Base-by-base conservation (phyloP, 2,329 filamentous ascomycete genomes). In the Cladosporium sp. region DNA sequence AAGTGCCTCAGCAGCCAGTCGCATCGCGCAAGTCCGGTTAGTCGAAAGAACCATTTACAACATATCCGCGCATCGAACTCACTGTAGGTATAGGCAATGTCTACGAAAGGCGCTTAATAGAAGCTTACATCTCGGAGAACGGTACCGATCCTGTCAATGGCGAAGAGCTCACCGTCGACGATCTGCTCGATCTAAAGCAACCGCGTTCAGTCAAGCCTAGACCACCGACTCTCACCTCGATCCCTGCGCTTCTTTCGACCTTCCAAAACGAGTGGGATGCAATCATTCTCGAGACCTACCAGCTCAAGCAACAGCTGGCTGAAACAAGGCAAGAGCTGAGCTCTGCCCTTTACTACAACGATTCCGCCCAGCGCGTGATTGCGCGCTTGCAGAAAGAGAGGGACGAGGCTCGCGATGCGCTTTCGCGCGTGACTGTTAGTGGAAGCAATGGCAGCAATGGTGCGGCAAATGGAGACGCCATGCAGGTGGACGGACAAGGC, bases 181-280 rank as follows among this genome's bases (percentile, higher is more conserved):
- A 99, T 73, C 84, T 99, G 60, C 82, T 99, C 68, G 87, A 91
- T 63, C 82, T 99, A 73, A 91, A 94, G 77, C 86, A 90, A 59
- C 83, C 89, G 65, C 87, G 88, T 75, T 83, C 91, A 66, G 90
- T 97, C 61, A 89, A 89, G 66, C 93, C 94, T 51, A 85, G 94
- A 69, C 92, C 94, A 58, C 93, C 94, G 32, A 92, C 91, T 34
- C 85, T 97, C 68, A 97, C 94, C 56, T 99, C 94, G 36, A 96
- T 99, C 70, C 94, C 94, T 20, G 91, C 94, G 17, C 84, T 99
- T 57, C 88, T 99, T 57, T 89, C 90, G 50, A 89, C 92, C 37
- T 97, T 99, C 74, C 94, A 99, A 74, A 96, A 96, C 73, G 94
- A 99, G 80, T 99, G 94, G 94, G 94, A 99, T 72, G 88, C 92